A percentile compares a stretch with the other conserved stretches of the same genome.
These are phyloP conservation scores for Populus ilicifolia DNA, from an alignment of 345 rosid species.

Conservation along the genomic window DNA sequence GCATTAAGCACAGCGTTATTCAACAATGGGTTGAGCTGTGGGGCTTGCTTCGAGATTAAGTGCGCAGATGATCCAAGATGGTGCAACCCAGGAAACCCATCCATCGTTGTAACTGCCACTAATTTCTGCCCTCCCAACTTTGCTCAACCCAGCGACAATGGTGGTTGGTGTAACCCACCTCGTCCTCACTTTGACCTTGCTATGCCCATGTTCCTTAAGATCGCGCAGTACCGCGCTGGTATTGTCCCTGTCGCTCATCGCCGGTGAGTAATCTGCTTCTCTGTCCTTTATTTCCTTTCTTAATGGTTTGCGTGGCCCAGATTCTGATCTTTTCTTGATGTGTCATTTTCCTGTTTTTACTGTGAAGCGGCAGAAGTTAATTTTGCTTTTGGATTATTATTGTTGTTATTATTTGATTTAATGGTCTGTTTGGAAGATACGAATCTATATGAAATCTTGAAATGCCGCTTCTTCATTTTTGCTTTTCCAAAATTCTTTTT, in stretches of 20 bases:
- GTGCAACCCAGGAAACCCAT: slow-evolving; percentile 78
- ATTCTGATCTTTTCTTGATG: background rate
- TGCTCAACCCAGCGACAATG: slow-evolving; percentile 73
- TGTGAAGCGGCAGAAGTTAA: too few species aligned
- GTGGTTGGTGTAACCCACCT: slow-evolving; percentile 99
- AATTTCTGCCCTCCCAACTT: slow-evolving; percentile 96
- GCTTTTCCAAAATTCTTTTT: too few species aligned
- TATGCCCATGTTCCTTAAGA: slow-evolving; percentile 98
- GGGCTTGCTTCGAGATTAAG: slow-evolving; percentile 86
- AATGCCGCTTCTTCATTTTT: too few species aligned
- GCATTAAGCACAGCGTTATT: slow-evolving; percentile 90
- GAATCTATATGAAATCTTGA: too few species aligned
- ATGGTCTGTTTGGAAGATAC: too few species aligned
- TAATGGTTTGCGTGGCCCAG: background rate
- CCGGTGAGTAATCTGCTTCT: slow-evolving; percentile 35
- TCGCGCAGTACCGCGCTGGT: slow-evolving; percentile 88
- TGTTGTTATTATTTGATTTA: too few species aligned
- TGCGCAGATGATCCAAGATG: slow-evolving; percentile 71
- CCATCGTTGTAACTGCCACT: slow-evolving; percentile 80
- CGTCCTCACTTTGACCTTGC: slow-evolving; percentile 95
- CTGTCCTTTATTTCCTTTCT: background rate
- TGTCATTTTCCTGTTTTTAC: too few species aligned
- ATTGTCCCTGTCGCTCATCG: slow-evolving; percentile 87
- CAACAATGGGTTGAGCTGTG: slow-evolving; percentile 88
- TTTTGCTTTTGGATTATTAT: too few species aligned